Base-by-base conservation (phyloP, 441 rosid species). In the Gossypium lobatum region DNA sequence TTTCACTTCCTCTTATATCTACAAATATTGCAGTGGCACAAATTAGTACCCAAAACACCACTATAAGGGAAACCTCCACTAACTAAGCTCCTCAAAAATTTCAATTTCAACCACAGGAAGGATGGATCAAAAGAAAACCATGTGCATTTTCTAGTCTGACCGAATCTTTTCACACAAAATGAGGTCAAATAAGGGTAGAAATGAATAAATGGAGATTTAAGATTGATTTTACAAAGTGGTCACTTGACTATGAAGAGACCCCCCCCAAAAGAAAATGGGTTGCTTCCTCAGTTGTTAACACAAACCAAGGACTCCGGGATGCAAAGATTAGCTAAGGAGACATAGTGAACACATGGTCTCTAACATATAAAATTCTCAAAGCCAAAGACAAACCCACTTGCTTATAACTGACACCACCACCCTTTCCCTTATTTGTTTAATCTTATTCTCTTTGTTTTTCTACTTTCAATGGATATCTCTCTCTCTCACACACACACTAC, bases 321-420 rank as follows among this genome's bases (percentile, higher is more conserved):
- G 71, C 77, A 74, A 79, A 76, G 76, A 80, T 82, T 76, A 80
- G 79, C 77, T 23, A 86, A 78, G 87, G 89, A 85, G 83, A 89
- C 85, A 84, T 53, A 31, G 80, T 79, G 77, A 72, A 55, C 74
- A 83, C 81, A 55, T 77, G 65, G 79, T 78, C 88, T 81, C 80
- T 81, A 79, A 80, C 81, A 82, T 74, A 73, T 77, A 88, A 80
- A 83, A 86, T 77, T 82, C 80, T 66, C 73, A 79, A 75, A 73
- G 75, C 74, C 80, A 81, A 78, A 81, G 81, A 87, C 84, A 88
- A 80, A 88, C 81, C 93, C 92, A 88, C 88, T 87, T 81, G 90
- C 95, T 80, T 75, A 83, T 83, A 79, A 87, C 89, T 88, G 91
- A 90, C 97, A 89, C 86, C 83, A 81, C 83, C 84, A 73, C 84